A percentile compares a stretch with the other conserved stretches of the same genome.
phyloP scores from a whole-genome alignment of 805 yeast species.

The Yamadazyma nakazawae region DNA sequence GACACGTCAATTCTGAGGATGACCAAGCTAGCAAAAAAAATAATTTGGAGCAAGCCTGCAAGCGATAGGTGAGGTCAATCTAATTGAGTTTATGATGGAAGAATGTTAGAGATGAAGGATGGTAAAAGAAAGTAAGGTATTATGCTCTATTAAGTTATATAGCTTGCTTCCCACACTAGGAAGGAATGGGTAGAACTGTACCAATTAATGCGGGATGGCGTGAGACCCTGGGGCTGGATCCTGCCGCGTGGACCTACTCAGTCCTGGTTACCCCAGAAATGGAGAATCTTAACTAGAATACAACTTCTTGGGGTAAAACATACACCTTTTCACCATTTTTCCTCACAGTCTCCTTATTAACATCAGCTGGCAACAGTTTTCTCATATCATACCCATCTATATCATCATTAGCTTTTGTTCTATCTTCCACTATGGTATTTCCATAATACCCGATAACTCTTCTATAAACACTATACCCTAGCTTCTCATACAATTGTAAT shows the following conservation, averaged over 20 bases:
- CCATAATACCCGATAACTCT: slow-evolving; percentile 90
- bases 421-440: slow-evolving; percentile 42
- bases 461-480: slow-evolving; percentile 82
- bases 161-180: no score
- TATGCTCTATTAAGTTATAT: no score
- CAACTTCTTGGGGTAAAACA: slow-evolving; percentile 65
- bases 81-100: no score
- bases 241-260: no score
- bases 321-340: slow-evolving; percentile 56
- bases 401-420: slow-evolving; percentile 54
- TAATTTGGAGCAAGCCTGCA: no score
- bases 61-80: no score
- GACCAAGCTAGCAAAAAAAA: neutral
- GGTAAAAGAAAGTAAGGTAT: no score
- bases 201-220: no score
- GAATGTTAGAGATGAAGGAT: no score
- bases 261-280: neutral
- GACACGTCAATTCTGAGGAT: neutral
- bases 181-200: no score
- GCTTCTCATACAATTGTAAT: slow-evolving; percentile 73
- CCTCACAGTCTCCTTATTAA: slow-evolving; percentile 50
- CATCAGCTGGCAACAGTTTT: slow-evolving; percentile 57
- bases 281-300: slow-evolving; percentile 34
- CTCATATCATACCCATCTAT: slow-evolving; percentile 91
- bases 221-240: no score